phyloP scores from a whole-genome alignment of 2,329 filamentous ascomycete genomes.

The Aspergillus sojae region DNA sequence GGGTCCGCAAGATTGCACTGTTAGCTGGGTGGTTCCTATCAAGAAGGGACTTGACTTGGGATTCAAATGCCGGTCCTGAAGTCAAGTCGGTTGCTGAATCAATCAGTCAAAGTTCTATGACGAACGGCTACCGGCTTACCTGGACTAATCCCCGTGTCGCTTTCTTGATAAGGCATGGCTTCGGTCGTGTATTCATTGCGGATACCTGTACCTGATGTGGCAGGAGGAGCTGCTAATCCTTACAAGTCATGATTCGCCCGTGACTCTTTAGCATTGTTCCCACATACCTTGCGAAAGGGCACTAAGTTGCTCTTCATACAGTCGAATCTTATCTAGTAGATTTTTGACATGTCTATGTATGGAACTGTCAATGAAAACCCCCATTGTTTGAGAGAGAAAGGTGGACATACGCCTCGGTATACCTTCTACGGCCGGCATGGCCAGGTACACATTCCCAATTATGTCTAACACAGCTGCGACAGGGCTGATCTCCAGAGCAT shows the following conservation, averaged over 20 bases:
- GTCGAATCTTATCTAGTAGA: constrained; percentile 19
- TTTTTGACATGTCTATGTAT: constrained; percentile 7
- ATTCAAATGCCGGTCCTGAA: constrained; percentile 23
- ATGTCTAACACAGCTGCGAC: constrained; percentile 20
- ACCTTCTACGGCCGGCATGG: constrained; percentile 18
- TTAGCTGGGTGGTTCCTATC: constrained; percentile 4
- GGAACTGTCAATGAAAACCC: not conserved
- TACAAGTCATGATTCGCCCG: not conserved
- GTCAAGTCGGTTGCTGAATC: constrained; percentile 24
- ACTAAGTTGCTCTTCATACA: constrained; percentile 17
- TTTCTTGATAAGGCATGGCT: not conserved
- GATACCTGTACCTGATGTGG: not conserved
- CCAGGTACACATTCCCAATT: constrained; percentile 22
- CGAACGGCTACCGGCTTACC: constrained; percentile 5
- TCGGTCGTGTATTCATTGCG: not conserved
- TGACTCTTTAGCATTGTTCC: not conserved
- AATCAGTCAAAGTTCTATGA: not conserved
- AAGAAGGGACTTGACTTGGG: constrained; percentile 23
- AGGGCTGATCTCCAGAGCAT: constrained; percentile 26
- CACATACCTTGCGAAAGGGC: not conserved
- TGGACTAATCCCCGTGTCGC: constrained; percentile 15
- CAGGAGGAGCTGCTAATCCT: not conserved
- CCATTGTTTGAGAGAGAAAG: not conserved
- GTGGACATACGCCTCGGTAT: constrained; percentile 19
- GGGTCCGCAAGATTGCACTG: not conserved